Base-by-base conservation (phyloP, 306 rosid species). In the Dalbergia oliveri region DNA sequence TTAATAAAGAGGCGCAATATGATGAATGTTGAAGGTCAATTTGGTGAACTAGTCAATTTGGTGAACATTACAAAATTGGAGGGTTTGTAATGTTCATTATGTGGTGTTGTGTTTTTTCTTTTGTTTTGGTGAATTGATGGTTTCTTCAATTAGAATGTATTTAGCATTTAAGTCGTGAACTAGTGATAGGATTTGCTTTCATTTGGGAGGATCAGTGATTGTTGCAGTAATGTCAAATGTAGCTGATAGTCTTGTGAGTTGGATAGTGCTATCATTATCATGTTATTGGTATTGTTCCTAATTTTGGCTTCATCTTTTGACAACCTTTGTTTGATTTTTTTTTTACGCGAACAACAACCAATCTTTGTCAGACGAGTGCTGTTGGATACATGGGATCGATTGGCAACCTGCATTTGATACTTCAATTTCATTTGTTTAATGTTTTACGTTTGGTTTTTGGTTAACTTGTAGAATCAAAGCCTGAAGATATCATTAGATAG, bases 81-180 rank as follows among this genome's bases (percentile, higher is more conserved):
- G 6, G 8, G 18, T 51, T 79, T 4, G 15, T 33, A 16, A 11
- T 64, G 58, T 5, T 74, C 39, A 19, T 19, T 33, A 2, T 18
- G 7, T 11, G 7, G n/a, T 73, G 4, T 34, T 1, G 31, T 26
- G 31, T 26, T 26, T 26, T 26, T 26, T 21, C 1, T 21, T 21
- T 21, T 21, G 1, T 11, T 14, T 16, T 76, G 10, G 19, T 64
- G 4, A 70, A 47, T 76, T 60, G 15, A n/a, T 34, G 57, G 73
- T 84, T 80, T n/a, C 77, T 68, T 4, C 41, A 7, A 69, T 50
- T 78, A 51, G 62, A 76, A 54, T 64, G 60, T 72, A 58, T 53
- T 75, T 57, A 39, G 53, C 44, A 7, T 14, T 72, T 77, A 10
- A 51, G 44, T 37, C 11, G 8, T 51, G 31, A 10, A 26, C 41